These are phyloP conservation scores for Psilocybe azurescens DNA, from an alignment of 768 basidiomycete genomes.

Conservation along the genomic window DNA sequence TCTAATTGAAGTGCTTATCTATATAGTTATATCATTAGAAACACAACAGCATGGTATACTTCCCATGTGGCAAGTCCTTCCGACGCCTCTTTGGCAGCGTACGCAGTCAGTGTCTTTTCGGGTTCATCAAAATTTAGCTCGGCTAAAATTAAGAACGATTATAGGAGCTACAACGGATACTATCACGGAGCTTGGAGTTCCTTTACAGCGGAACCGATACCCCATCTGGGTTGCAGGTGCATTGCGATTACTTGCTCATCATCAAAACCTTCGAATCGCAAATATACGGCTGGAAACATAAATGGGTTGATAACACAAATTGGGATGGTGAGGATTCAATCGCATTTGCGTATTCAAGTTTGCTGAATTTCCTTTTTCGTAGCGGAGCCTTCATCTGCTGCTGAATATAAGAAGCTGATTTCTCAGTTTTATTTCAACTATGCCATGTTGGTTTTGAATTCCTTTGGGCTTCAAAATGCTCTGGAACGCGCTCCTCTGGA, in stretches of 20 bases:
- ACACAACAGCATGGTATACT: constrained; percentile 75
- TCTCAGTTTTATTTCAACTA: constrained; percentile 86
- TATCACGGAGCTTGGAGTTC: constrained; percentile 88
- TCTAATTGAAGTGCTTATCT: constrained; percentile 17
- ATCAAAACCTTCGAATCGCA: constrained; percentile 88
- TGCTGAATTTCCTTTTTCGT: not conserved
- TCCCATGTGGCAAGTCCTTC: constrained; percentile 65
- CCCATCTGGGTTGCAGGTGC: constrained; percentile 80
- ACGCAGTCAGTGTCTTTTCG: constrained; percentile 61
- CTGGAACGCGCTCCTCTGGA: constrained; percentile 76
- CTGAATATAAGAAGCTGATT: constrained; percentile 55
- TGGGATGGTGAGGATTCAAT: constrained; percentile 35
- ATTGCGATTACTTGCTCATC: constrained; percentile 85
- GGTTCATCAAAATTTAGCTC: not conserved
- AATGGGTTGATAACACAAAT: constrained; percentile 49
- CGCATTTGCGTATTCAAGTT: not conserved
- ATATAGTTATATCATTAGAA: constrained; percentile 83
- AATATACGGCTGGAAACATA: constrained; percentile 60
- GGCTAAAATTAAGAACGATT: constrained; percentile 18
- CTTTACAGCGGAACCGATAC: constrained; percentile 84
- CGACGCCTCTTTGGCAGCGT: constrained; percentile 75
- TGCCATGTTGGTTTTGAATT: constrained; percentile 87
- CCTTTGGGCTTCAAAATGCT: constrained; percentile 97
- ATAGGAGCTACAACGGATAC: constrained; percentile 86
- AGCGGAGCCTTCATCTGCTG: constrained; percentile 31